A percentile compares a stretch with the other conserved stretches of the same genome.
Evolutionary conservation across 352 stramenopile species (phyloP).

Genomic region (Globisporangium viniferum): DNA sequence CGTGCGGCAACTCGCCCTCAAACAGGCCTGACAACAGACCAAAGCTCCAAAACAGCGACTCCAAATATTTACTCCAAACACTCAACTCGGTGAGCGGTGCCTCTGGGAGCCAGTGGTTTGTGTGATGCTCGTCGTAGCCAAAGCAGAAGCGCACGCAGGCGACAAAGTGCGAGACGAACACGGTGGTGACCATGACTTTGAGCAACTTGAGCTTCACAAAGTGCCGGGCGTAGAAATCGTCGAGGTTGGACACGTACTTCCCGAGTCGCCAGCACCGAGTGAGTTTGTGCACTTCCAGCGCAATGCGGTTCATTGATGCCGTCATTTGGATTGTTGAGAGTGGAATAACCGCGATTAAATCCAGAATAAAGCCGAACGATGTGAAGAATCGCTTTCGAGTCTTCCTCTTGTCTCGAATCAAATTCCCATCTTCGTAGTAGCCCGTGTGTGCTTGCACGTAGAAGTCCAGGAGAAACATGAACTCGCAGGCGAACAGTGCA

Average conservation of each 20-base stretch:
- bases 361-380: constrained; percentile 41
- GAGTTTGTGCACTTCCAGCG: constrained; percentile 54
- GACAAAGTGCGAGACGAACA: constrained; percentile 46
- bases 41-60: constrained; percentile 50
- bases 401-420: constrained; percentile 37
- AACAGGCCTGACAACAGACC: constrained; percentile 52
- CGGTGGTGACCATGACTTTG: constrained; percentile 36
- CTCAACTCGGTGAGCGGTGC: constrained; percentile 8
- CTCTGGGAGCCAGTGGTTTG: constrained; percentile 25
- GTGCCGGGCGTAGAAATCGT: constrained; percentile 49
- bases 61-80: constrained; percentile 28
- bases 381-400: constrained; percentile 38
- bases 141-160: constrained; percentile 48
- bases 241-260: constrained; percentile 44
- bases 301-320: not conserved
- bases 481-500: constrained; percentile 19
- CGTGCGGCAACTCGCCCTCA: constrained; percentile 41
- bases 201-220: constrained; percentile 51
- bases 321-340: constrained; percentile 28
- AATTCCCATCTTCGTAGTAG: constrained; percentile 55
- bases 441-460: constrained; percentile 57
- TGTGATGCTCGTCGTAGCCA: constrained; percentile 12
- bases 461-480: constrained; percentile 49
- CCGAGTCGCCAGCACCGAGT: constrained; percentile 39
- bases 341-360: constrained; percentile 38